phyloP scores from a whole-genome alignment of 1,284 basidiomycete species.

The Chalciporus piperatoides region DNA sequence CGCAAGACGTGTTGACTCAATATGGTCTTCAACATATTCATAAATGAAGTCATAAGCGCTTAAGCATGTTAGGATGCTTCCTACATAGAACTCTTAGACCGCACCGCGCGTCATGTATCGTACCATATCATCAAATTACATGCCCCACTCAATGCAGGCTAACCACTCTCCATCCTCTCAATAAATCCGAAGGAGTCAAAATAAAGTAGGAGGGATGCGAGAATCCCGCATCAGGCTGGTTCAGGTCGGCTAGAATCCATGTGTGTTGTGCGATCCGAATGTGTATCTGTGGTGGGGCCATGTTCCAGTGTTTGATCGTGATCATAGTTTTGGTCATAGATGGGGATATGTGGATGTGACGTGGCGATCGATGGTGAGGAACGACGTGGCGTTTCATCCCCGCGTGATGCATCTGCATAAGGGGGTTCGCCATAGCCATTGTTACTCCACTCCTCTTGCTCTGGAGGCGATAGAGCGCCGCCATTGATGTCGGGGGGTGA shows the following conservation, averaged over 20 bases:
- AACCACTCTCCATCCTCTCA: conserved; percentile 4
- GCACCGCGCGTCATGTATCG: neutral
- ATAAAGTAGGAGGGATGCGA: conserved; percentile 16
- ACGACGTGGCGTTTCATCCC: conserved; percentile 48
- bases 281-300: conserved; percentile 28
- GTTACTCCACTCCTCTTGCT: conserved; percentile 35
- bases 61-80: neutral
- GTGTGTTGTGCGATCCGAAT: conserved; percentile 33
- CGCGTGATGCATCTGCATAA: conserved; percentile 35
- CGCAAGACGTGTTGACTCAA: conserved; percentile 53
- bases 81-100: conserved; percentile 8
- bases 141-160: neutral
- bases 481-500: conserved; percentile 28
- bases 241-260: conserved; percentile 17
- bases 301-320: conserved; percentile 27
- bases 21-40: conserved; percentile 52
- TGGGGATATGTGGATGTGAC: conserved; percentile 25
- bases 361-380: conserved; percentile 34
- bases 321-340: conserved; percentile 27
- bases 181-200: conserved; percentile 6
- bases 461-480: conserved; percentile 13
- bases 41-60: conserved; percentile 3
- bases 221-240: conserved; percentile 12
- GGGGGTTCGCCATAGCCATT: conserved; percentile 43
- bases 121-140: conserved; percentile 3